Conservation (phyloP, 2,329 filamentous ascomycete genomes). For the Talaromyces sp. region DNA sequence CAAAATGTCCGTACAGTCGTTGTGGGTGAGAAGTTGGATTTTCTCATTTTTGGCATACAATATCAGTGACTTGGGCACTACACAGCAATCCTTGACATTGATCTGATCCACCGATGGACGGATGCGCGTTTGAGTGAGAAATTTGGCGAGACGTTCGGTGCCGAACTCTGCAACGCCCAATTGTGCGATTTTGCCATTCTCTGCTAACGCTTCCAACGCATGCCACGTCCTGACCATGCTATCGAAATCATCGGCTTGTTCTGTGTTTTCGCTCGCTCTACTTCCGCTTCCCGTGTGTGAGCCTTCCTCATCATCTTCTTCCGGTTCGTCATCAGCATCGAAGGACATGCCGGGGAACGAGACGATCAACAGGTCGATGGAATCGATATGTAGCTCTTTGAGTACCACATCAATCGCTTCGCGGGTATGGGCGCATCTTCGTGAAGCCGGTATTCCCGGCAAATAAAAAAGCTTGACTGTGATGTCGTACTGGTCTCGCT, state of each 20-base stretch:
- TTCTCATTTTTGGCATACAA: conserved; percentile 74
- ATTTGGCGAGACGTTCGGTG: conserved; percentile 70
- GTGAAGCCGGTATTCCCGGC: conserved; percentile 59
- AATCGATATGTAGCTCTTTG: conserved; percentile 68
- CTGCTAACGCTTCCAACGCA: conserved; percentile 66
- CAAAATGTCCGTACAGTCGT: conserved; percentile 87
- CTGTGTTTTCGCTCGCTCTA: conserved; percentile 35
- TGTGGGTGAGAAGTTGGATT: conserved; percentile 88
- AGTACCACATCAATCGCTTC: conserved; percentile 77
- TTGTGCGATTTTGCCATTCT: conserved; percentile 63
- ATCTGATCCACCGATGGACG: conserved; percentile 88
- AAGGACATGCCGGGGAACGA: conserved; percentile 93
- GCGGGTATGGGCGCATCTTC: conserved; percentile 64
- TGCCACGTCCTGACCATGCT: conserved; percentile 63
- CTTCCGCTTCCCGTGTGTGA: conserved; percentile 62
- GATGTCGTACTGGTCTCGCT: conserved; percentile 81
- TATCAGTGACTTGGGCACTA: conserved; percentile 82
- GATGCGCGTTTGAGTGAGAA: conserved; percentile 65
- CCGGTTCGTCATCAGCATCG: conserved; percentile 83
- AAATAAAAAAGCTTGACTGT: conserved; percentile 95
- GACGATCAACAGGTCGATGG: conserved; percentile 82
- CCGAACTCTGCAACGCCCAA: conserved; percentile 91
- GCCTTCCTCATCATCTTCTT: conserved; percentile 37
- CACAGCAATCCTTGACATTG: conserved; percentile 92
- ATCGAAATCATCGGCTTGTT: conserved; percentile 50